A percentile compares a stretch with the other conserved stretches of the same genome.
phyloP scores from a whole-genome alignment of 305 asterid genomes.

The Petunia hybrid region DNA sequence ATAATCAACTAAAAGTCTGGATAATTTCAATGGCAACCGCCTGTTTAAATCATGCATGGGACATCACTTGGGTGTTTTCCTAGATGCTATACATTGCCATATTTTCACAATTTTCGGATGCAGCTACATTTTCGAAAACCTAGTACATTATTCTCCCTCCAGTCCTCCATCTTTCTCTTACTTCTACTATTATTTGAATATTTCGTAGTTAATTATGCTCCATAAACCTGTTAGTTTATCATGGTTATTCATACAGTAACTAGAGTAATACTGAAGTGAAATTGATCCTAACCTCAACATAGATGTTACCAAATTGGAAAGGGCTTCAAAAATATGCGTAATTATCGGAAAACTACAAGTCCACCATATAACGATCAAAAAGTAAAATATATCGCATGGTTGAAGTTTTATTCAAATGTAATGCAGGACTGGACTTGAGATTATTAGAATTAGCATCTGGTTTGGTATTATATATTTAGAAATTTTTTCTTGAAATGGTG shows the following conservation, averaged over 20 bases:
- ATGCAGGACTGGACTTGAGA: background rate
- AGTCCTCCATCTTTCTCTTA: background rate
- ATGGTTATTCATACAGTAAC: conserved; percentile 10
- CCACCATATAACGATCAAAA: background rate
- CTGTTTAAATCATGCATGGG: background rate
- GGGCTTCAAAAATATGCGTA: background rate
- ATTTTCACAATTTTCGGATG: conserved; percentile 7
- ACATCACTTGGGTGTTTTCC: background rate
- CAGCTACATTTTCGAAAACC: background rate
- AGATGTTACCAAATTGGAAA: background rate
- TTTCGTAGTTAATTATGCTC: background rate
- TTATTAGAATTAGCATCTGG: background rate
- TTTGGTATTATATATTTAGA: background rate
- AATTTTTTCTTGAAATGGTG: too few species aligned
- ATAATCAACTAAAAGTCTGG: background rate
- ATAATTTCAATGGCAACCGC: conserved; percentile 10
- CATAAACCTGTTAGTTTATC: conserved; percentile 1
- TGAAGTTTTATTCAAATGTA: background rate
- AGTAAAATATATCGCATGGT: background rate
- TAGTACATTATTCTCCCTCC: background rate
- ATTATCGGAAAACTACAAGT: background rate
- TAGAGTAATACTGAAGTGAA: conserved; percentile 9
- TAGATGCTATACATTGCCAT: background rate
- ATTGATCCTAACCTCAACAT: background rate
- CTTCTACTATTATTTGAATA: background rate